Evolutionary conservation across 306 rosid species (phyloP), one percentile per base, ranked within the genome.

Genomic region (Begonia loranthoides): DNA sequence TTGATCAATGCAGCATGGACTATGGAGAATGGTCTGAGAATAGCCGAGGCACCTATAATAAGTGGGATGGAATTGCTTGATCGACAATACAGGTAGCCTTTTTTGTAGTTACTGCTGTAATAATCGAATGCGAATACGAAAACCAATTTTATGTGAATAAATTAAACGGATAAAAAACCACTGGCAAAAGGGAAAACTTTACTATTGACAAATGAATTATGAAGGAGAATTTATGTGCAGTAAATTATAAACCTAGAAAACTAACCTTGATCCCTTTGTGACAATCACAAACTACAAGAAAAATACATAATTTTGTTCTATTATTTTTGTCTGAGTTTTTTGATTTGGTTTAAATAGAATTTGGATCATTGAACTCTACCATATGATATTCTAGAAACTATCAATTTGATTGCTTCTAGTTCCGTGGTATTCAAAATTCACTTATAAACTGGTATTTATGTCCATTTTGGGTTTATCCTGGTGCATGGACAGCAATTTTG

Each of bases 31-130:
- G 97, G 97, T 65, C 90, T 9, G 85, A 89, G 45, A 84, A 85
- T 64, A 89, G 97, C 76, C 73, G 95, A 61, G 97, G 97, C 45
- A 89, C 97, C 13, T 89, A 89, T 56, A 89, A 89, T 50, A 89
- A 89, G 66, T 89, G 97, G 97, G 97, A 89, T 58, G 97, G 97
- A 77, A 89, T 89, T 57, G 97, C 97, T 70, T 84, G 95, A 46
- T 11, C 72, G 13, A 82, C 97, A 48, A 51, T 77, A 14, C 97
- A 89, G 97, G 97, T 84, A 73, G 9, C 9, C 34, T 48, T 65
- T 12, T 17, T 21, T 44, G 14, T 41, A 2, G 11, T 10, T 39
- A 39, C 43, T 5, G 10, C 44, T 4, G 10, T 5, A 46, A 10
- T 57, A 41, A 49, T 0, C 6, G 34, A 19, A 33, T 41, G 12